These are phyloP conservation scores for Endogone sp. DNA, from an alignment of 192 early-diverging fungal species.

Conservation along the genomic window DNA sequence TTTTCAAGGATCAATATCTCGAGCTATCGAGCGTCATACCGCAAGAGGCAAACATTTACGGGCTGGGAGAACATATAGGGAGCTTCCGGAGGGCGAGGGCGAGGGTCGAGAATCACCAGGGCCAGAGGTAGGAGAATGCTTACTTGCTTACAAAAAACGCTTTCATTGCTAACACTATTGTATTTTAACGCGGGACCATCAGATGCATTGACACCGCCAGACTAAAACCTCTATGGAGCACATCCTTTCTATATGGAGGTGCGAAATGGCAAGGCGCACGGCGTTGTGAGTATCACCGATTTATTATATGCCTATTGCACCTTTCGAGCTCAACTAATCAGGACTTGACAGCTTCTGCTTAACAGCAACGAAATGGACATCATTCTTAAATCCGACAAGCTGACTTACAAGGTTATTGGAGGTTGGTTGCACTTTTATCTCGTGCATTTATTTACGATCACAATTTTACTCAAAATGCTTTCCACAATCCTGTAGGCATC, in stretches of 20 bases:
- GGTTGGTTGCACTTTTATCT: too few relatives aligned
- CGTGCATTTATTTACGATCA: too few relatives aligned
- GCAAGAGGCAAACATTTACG: slow-evolving; percentile 57
- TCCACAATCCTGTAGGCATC: slow-evolving; percentile 27
- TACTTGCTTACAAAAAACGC: not conserved
- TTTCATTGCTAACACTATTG: not conserved
- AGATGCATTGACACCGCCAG: slow-evolving; percentile 1
- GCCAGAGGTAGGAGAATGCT: slow-evolving; percentile 1
- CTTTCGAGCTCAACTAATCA: too few relatives aligned
- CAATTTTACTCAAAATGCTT: too few relatives aligned
- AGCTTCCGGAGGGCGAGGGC: slow-evolving; percentile 9
- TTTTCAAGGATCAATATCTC: slow-evolving; percentile 60
- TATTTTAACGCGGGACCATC: not conserved
- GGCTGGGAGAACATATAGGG: slow-evolving; percentile 33
- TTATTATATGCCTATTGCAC: not conserved
- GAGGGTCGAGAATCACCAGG: not conserved
- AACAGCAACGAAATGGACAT: slow-evolving; percentile 64
- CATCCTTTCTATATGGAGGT: slow-evolving; percentile 64
- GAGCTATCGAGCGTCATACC: slow-evolving; percentile 52
- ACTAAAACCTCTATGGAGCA: slow-evolving; percentile 56
- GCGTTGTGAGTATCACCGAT: slow-evolving; percentile 4
- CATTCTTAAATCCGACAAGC: slow-evolving; percentile 10
- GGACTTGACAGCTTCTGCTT: slow-evolving; percentile 39
- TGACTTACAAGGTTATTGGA: slow-evolving; percentile 56
- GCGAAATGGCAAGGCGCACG: slow-evolving; percentile 24